These are phyloP conservation scores for Heliamphora exappendiculata DNA, from an alignment of 148 eudicot genomes.

Conservation along the genomic window DNA sequence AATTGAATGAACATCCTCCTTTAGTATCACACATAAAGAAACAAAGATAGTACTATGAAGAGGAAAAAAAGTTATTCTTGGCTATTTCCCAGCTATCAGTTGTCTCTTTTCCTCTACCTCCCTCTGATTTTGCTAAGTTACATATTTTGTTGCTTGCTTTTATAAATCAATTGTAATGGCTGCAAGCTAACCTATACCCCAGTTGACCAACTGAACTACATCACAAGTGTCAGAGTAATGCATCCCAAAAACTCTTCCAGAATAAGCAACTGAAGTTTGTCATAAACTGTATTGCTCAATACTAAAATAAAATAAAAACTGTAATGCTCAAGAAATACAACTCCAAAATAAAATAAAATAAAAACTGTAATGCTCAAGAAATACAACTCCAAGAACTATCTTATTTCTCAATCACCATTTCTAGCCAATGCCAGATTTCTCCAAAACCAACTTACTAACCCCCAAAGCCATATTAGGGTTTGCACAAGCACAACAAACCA, in stretches of 20 bases:
- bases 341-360: not conserved
- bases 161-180: not conserved
- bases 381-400: not conserved
- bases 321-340: not conserved
- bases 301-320: too few species aligned
- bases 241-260: not conserved
- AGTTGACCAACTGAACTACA: not conserved
- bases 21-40: not conserved
- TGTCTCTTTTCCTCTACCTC: not conserved
- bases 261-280: not conserved
- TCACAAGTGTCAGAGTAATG: not conserved
- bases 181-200: not conserved
- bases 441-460: not conserved
- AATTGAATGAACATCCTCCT: not conserved
- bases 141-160: not conserved
- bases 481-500: not conserved
- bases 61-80: too few species aligned
- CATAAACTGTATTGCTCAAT: not conserved
- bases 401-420: not conserved
- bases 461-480: not conserved
- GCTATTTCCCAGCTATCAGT: too few species aligned
- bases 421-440: not conserved
- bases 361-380: not conserved
- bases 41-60: too few species aligned
- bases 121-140: not conserved